These are phyloP conservation scores for Paramecium biaurelia DNA, from an alignment of 73 alveolate genomes.

Conservation along the genomic window DNA sequence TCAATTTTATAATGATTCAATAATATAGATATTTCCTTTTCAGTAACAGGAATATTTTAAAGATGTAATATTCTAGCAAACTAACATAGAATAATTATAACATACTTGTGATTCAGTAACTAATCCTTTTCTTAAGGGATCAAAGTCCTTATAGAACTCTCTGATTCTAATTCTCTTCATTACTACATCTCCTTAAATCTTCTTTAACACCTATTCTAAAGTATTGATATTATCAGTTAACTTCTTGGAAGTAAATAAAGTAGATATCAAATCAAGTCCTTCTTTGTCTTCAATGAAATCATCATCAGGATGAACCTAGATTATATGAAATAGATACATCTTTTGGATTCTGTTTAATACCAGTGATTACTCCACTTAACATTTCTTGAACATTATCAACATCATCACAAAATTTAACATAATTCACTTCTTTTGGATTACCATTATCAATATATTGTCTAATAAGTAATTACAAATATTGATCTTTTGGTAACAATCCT, in stretches of 20 bases:
- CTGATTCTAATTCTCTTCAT: constrained; percentile 87
- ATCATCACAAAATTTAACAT: constrained; percentile 83
- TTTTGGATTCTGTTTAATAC: constrained; percentile 45
- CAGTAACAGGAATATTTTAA: constrained; percentile 82
- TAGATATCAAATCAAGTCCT: constrained; percentile 65
- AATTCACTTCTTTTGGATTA: constrained; percentile 81
- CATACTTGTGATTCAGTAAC: constrained; percentile 69
- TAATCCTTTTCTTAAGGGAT: constrained; percentile 88
- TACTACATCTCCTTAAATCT: constrained; percentile 84
- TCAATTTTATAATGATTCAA: constrained; percentile 68
- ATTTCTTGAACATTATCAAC: constrained; percentile 87
- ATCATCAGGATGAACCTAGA: constrained; percentile 51
- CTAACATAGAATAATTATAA: constrained; percentile 32
- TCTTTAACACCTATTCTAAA: constrained; percentile 82
- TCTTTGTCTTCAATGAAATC: constrained; percentile 56
- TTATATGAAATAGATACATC: background rate
- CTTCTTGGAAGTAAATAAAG: constrained; percentile 61
- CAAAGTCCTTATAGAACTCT: constrained; percentile 92
- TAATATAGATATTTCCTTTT: constrained; percentile 80
- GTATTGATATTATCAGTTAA: constrained; percentile 33
- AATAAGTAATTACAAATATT: constrained; percentile 70
- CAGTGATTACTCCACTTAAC: constrained; percentile 72
- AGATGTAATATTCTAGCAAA: constrained; percentile 83
- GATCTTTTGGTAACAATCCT: constrained; percentile 75
- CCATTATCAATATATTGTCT: constrained; percentile 82